A percentile compares a stretch with the other conserved stretches of the same genome.
Conservation (phyloP, 2,329 filamentous ascomycete genomes). For the Tolypocladium ovalisporum region DNA sequence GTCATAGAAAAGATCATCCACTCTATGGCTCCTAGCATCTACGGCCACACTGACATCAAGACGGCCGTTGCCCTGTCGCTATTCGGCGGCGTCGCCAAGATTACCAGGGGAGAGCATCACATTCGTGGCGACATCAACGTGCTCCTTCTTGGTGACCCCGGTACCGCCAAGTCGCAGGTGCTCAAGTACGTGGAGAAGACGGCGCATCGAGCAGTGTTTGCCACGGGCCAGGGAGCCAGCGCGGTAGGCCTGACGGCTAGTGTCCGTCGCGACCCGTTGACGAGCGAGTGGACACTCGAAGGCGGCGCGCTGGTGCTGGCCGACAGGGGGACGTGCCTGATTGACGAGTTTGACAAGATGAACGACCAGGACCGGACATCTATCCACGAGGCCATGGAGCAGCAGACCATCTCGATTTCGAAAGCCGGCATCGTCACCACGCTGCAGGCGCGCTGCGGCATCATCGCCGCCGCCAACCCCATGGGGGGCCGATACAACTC, state of each 20-base stretch:
- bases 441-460: slow-evolving; percentile 87
- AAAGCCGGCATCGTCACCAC: slow-evolving; percentile 98
- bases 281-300: slow-evolving; percentile 94
- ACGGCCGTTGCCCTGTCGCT: slow-evolving; percentile 89
- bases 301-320: slow-evolving; percentile 91
- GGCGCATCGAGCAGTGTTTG: slow-evolving; percentile 91
- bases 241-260: slow-evolving; percentile 96
- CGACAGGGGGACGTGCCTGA: slow-evolving; percentile 88
- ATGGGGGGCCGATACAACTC: slow-evolving; percentile 95
- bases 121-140: slow-evolving; percentile 98
- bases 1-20: slow-evolving; percentile 88
- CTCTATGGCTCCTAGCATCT: slow-evolving; percentile 94
- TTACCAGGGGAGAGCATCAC: slow-evolving; percentile 75
- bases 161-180: slow-evolving; percentile 95
- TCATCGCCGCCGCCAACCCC: slow-evolving; percentile 93
- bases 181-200: slow-evolving; percentile 98
- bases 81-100: slow-evolving; percentile 90
- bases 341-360: slow-evolving; percentile 99
- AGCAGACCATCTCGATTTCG: slow-evolving; percentile 98
- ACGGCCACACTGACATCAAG: slow-evolving; percentile 94
- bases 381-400: slow-evolving; percentile 99
- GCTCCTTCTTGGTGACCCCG: slow-evolving; percentile 87
- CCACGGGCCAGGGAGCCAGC: slow-evolving; percentile 92
- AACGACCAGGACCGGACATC: slow-evolving; percentile 97
- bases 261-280: slow-evolving; percentile 89